phyloP scores from a whole-genome alignment of 768 basidiomycete genomes.

The Candolleomyces efflorescens region DNA sequence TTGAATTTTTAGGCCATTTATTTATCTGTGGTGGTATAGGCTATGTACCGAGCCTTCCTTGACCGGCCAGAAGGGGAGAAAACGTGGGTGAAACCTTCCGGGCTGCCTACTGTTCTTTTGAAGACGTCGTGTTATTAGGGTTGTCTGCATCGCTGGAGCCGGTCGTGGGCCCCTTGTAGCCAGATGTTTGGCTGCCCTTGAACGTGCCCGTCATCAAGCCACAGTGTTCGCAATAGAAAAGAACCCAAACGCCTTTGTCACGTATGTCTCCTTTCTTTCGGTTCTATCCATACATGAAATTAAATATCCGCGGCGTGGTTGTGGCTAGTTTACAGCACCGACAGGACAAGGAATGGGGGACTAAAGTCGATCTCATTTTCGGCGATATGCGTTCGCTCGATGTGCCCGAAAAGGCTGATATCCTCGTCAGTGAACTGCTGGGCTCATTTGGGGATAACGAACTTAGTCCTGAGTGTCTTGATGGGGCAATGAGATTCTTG shows the following conservation, averaged over 20 bases:
- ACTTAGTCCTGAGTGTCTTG: conserved; percentile 95
- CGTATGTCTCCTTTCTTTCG: conserved; percentile 44
- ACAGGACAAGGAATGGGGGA: conserved; percentile 78
- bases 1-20: conserved; percentile 5
- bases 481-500: conserved; percentile 90
- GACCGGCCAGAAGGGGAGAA: conserved; percentile 60
- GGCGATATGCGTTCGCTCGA: conserved; percentile 91
- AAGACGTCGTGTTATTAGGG: conserved; percentile 36
- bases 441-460: conserved; percentile 99
- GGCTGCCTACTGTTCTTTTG: neutral
- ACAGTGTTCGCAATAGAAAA: conserved; percentile 90
- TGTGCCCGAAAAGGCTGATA: conserved; percentile 85
- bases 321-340: conserved; percentile 73
- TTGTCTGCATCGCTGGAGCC: conserved; percentile 90
- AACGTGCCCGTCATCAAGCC: conserved; percentile 51
- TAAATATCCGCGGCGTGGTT: conserved; percentile 6
- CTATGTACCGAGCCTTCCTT: conserved; percentile 72
- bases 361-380: conserved; percentile 75
- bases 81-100: conserved; percentile 48
- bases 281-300: conserved; percentile 6
- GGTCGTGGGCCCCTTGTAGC: conserved; percentile 92
- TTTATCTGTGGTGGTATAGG: conserved; percentile 45
- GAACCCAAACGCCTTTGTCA: conserved; percentile 93
- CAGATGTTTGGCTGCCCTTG: conserved; percentile 73
- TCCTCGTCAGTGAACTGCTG: conserved; percentile 91